phyloP scores from a whole-genome alignment of 176 grass and related monocot species.

The Poa annua region DNA sequence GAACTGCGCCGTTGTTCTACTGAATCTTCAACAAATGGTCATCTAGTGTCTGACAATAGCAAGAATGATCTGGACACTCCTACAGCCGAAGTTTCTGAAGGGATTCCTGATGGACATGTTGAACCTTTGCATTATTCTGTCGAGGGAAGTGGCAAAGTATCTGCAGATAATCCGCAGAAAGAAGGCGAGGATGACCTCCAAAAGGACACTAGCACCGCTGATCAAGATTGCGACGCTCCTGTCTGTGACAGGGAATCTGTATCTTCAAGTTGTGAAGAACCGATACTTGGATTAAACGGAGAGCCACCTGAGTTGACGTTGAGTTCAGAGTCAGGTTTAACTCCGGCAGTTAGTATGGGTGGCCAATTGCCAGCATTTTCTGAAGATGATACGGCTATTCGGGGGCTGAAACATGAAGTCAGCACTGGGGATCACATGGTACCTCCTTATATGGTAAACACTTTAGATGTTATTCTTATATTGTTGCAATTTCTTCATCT shows the following conservation, averaged over 20 bases:
- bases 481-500: not conserved
- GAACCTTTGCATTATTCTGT: conserved; percentile 4
- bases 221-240: conserved; percentile 14
- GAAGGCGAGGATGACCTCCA: conserved; percentile 17
- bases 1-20: conserved; percentile 14
- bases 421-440: conserved; percentile 16
- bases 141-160: conserved; percentile 13
- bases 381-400: conserved; percentile 3
- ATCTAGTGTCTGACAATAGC: not conserved
- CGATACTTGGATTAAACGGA: conserved; percentile 8
- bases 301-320: conserved; percentile 23
- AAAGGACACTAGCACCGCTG: conserved; percentile 26
- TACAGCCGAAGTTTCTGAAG: not conserved
- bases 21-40: conserved; percentile 20
- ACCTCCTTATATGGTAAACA: conserved; percentile 10
- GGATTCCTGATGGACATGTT: not conserved
- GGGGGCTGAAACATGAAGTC: conserved; percentile 30
- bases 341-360: conserved; percentile 1
- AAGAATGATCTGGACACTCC: conserved; percentile 16
- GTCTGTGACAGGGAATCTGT: conserved; percentile 46
- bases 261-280: conserved; percentile 43
- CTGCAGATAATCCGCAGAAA: not conserved
- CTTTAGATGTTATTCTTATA: not conserved
- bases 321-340: conserved; percentile 22
- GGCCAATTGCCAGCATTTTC: conserved; percentile 24